Evolutionary conservation across 2,329 filamentous ascomycete genomes (phyloP).

Genomic region (Ophiostoma australiae): DNA sequence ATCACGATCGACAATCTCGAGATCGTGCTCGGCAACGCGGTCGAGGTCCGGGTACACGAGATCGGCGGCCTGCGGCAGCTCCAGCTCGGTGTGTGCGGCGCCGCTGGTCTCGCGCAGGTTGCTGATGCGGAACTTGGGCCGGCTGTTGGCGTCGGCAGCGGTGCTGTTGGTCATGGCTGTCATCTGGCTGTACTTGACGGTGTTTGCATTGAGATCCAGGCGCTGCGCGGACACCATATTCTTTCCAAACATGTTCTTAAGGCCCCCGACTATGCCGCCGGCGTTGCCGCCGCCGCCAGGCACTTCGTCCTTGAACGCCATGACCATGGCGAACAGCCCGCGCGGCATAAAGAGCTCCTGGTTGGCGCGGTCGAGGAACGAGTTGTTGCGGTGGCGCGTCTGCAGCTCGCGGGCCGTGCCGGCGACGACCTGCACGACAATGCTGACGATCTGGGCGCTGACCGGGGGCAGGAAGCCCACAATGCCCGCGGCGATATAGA

Average conservation of each 20-base stretch:
- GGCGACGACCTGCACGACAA: slow-evolving; percentile 30
- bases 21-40: not conserved
- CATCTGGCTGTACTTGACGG: slow-evolving; percentile 4
- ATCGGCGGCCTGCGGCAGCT: slow-evolving; percentile 38
- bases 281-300: slow-evolving; percentile 22
- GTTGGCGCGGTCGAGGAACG: slow-evolving; percentile 33
- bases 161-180: not conserved
- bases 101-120: slow-evolving; percentile 35
- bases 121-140: slow-evolving; percentile 32
- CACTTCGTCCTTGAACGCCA: slow-evolving; percentile 32
- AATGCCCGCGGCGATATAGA: not conserved
- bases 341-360: slow-evolving; percentile 33
- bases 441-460: slow-evolving; percentile 27
- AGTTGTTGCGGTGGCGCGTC: slow-evolving; percentile 30
- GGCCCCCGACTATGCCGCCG: not conserved
- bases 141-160: slow-evolving; percentile 24
- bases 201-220: not conserved
- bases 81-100: slow-evolving; percentile 36
- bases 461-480: not conserved
- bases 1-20: not conserved
- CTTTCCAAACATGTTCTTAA: not conserved
- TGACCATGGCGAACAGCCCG: slow-evolving; percentile 33
- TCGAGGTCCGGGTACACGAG: slow-evolving; percentile 32
- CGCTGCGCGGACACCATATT: not conserved
- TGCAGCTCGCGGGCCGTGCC: slow-evolving; percentile 32